phyloP scores from a whole-genome alignment of 2,329 filamentous ascomycete species.

The Colletotrichum limetticola region DNA sequence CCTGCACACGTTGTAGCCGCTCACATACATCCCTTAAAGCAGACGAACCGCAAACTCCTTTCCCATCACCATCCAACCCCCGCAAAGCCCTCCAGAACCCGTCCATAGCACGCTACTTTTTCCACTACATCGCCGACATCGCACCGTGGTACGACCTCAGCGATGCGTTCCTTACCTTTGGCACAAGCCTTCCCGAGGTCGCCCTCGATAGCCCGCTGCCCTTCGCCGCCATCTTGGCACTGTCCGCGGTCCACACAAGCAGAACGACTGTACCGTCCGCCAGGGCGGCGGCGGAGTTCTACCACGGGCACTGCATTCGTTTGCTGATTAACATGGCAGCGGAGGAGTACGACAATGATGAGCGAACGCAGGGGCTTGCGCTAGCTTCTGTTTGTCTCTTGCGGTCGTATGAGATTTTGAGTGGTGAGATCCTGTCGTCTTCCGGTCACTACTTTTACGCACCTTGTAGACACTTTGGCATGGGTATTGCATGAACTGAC shows the following conservation, averaged over 20 bases:
- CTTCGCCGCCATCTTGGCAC: slow-evolving; percentile 55
- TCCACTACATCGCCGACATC: slow-evolving; percentile 50
- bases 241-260: slow-evolving; percentile 54
- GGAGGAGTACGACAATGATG: slow-evolving; percentile 43
- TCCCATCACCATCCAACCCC: slow-evolving; percentile 37
- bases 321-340: slow-evolving; percentile 47
- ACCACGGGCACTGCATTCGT: slow-evolving; percentile 53
- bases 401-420: slow-evolving; percentile 60
- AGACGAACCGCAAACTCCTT: background rate
- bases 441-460: background rate
- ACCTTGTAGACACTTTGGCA: background rate
- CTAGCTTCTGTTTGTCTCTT: slow-evolving; percentile 59
- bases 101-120: slow-evolving; percentile 49
- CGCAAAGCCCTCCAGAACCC: slow-evolving; percentile 42
- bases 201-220: slow-evolving; percentile 53
- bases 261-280: slow-evolving; percentile 43
- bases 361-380: slow-evolving; percentile 46
- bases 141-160: slow-evolving; percentile 61
- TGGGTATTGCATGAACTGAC: background rate
- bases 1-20: background rate
- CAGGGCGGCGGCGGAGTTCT: slow-evolving; percentile 47
- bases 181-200: slow-evolving; percentile 45
- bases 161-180: slow-evolving; percentile 49
- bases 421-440: slow-evolving; percentile 42
- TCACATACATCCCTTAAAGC: background rate